Evolutionary conservation across 2,329 filamentous ascomycete genomes (phyloP), one percentile per base, ranked within the genome.

Genomic region (Rhinocladiella similis): DNA sequence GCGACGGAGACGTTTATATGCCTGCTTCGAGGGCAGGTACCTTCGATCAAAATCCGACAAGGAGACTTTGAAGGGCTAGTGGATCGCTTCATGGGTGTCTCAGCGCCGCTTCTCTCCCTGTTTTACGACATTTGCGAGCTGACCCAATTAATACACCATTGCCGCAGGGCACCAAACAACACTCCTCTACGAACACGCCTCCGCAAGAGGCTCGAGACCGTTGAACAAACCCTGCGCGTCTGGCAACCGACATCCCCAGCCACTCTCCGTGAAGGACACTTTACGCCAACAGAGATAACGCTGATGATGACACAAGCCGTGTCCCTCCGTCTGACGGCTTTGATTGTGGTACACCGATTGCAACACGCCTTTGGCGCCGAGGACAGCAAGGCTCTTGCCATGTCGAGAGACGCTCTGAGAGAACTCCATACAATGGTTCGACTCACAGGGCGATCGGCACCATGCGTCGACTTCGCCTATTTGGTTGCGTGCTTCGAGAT

Each of bases 11-110:
- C 39, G 2, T 35, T 25, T 19, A 45, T 45, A n/a, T 53, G 50
- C 35, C 50, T 53, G 13, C 19, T 53, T 18, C 50, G 33, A 46
- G 27, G 50, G 39, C 20, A 46, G n/a, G 14, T 46, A 5, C 50
- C 50, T 2, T 29, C 50, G 12, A 33, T 53, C 16, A 43, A 18
- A 22, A 27, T 53, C 18, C 38, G 41, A 35, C 20, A 18, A 22
- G 22, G 22, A 7, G 50, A 53, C 27, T 13, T 46, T 41, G 25
- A 53, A 3, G 29, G 33, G 5, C 7, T 33, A n/a, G 50, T 53
- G 13, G 50, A 53, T 38, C 50, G 50, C 10, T 53, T 53, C 50
- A 53, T 53, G 27, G 50, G 50, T 5, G 27, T 53, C 1, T 53
- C 50, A 4, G 50, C 39, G 5, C 27, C 50, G 2, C 14, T 53